Evolutionary conservation across 2,329 filamentous ascomycete genomes (phyloP).

Genomic region (Penicillium sp.): DNA sequence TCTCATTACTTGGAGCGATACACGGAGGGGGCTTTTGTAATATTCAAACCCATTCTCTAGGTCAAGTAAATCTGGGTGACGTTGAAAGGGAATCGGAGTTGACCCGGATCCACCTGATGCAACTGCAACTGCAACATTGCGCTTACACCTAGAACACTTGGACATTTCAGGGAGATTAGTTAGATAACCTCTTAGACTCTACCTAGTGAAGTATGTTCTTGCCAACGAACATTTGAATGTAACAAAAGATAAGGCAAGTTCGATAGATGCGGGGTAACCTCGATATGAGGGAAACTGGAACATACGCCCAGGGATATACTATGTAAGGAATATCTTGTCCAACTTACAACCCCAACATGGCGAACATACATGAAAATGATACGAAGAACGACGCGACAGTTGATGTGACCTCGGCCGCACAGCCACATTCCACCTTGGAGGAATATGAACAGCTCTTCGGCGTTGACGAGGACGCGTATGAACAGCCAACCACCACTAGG

Average conservation of each 20-base stretch:
- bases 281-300: no score
- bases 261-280: background rate
- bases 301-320: background rate
- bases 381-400: conserved; percentile 17
- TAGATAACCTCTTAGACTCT: background rate
- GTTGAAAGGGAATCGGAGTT: background rate
- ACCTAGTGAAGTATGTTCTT: background rate
- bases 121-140: background rate
- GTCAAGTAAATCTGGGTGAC: background rate
- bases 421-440: conserved; percentile 19
- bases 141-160: background rate
- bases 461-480: conserved; percentile 36
- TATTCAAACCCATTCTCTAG: background rate
- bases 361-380: background rate
- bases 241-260: background rate
- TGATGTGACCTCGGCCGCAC: conserved; percentile 2
- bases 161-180: background rate
- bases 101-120: background rate
- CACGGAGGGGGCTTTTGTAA: background rate
- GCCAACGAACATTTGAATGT: background rate
- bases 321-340: background rate
- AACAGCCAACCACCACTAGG: conserved; percentile 43
- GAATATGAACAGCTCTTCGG: conserved; percentile 41
- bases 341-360: background rate
- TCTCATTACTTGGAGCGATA: background rate